Percentiles rank a stretch among this genome's conserved stretches.
These are phyloP conservation scores for Xylaria sp. DNA, from an alignment of 2,329 filamentous ascomycete species.

Conservation along the genomic window DNA sequence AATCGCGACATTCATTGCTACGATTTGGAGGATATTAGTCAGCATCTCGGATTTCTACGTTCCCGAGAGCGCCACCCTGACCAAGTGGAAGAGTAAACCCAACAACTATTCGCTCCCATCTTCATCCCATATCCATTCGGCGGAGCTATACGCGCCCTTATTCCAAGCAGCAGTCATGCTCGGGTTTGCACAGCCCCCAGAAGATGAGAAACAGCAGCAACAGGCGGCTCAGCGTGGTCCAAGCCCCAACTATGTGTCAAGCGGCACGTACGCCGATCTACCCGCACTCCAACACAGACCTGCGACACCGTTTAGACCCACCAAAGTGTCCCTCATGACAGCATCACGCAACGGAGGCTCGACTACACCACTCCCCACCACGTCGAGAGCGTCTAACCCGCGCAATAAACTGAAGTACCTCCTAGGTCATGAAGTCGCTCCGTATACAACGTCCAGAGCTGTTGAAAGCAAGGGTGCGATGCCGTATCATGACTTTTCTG, in stretches of 20 bases:
- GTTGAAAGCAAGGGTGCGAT: constrained; percentile 14
- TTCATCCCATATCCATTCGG: constrained; percentile 29
- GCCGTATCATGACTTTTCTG: constrained; percentile 40
- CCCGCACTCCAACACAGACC: constrained; percentile 29
- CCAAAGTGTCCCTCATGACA: constrained; percentile 37
- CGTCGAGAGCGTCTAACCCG: constrained; percentile 41
- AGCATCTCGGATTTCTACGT: constrained; percentile 54
- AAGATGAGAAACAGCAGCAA: constrained; percentile 7
- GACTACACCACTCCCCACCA: constrained; percentile 1
- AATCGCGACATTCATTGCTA: constrained; percentile 58
- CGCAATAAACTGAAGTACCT: constrained; percentile 39
- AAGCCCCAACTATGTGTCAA: constrained; percentile 24
- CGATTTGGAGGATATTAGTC: constrained; percentile 56
- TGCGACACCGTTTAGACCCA: constrained; percentile 33
- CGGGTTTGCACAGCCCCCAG: constrained; percentile 27
- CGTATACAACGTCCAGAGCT: background rate
- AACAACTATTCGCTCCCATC: constrained; percentile 20
- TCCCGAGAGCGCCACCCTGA: constrained; percentile 42
- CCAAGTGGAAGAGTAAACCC: constrained; percentile 1
- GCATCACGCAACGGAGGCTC: constrained; percentile 38
- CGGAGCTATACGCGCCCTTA: constrained; percentile 33
- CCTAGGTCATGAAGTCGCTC: constrained; percentile 29
- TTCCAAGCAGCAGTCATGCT: constrained; percentile 35
- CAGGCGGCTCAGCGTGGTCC: background rate
- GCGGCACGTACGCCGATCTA: constrained; percentile 21